Evolutionary conservation across 2,329 filamentous ascomycete species (phyloP), one percentile per base, ranked within the genome.

Genomic region (Thermoascus crustaceus): DNA sequence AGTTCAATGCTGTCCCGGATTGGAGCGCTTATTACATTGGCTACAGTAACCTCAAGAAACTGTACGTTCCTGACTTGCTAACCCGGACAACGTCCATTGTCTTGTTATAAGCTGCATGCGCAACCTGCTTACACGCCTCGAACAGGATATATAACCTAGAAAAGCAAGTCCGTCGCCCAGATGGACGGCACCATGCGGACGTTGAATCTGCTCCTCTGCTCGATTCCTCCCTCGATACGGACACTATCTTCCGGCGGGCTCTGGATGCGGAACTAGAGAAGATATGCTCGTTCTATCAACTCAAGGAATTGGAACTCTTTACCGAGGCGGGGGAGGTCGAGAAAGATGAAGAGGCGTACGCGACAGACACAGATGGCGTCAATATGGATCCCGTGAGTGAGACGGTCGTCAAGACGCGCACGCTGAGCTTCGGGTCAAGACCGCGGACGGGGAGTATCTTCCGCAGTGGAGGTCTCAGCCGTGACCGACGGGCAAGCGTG

Each of bases 1-100:
- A 98, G 71, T 98, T 98, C 69, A 98, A 98, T 69, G 88, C 91
- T 45, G 91, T 98, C 51, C 91, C 91, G n/a, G 91, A 98, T 66
- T 98, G 91, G 91, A 95, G 86, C 69, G 88, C 81, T 53, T 80
- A 96, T 64, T 98, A 98, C 64, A 93, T 98, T 57, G 85, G 88
- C 41, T 98, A 98, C 66, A 95, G 88, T 68, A 96, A 95, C 56
- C 75, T 98, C 51, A 98, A 98, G 73, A 98, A 98, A 71, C 75
- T 95, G 86, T 93, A 62, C 55, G 83, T 72, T 35, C 27, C 10
- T 26, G 14, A 29, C 20, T 22, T n/a, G n/a, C n/a, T n/a, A n/a
- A n/a, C n/a, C n/a, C n/a, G n/a, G n/a, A n/a, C n/a, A n/a, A n/a
- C n/a, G 32, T 30, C 30, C 30, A 30, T 21, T 37, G 32, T 33